Percentiles rank a stretch among this genome's conserved stretches.
Conservation (phyloP, 106 monocot species). For the Platanthera zijinensis region DNA sequence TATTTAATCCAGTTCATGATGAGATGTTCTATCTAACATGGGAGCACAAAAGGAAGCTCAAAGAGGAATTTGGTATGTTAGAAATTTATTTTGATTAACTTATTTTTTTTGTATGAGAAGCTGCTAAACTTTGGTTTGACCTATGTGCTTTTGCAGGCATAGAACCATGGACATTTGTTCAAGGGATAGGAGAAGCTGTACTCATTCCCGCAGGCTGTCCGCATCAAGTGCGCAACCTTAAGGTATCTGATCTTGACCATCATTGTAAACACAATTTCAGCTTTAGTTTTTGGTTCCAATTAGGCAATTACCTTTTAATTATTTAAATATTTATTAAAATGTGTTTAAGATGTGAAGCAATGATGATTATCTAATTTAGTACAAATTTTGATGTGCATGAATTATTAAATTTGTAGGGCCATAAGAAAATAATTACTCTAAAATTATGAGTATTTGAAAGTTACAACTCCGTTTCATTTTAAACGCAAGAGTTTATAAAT, state of each 20-base stretch:
- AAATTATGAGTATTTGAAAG: too few relatives aligned
- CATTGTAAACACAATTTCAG: neutral
- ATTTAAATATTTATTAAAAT: too few relatives aligned
- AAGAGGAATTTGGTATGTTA: conserved; percentile 73
- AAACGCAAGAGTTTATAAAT: too few relatives aligned
- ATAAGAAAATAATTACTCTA: too few relatives aligned
- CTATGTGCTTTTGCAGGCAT: neutral
- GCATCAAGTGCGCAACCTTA: conserved; percentile 11
- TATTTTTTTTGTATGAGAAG: neutral
- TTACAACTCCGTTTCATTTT: too few relatives aligned
- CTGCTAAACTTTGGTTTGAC: neutral
- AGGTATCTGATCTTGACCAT: neutral
- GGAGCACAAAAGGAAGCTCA: conserved; percentile 73
- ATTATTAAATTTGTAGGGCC: too few relatives aligned
- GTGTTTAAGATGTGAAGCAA: too few relatives aligned
- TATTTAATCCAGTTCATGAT: conserved; percentile 77
- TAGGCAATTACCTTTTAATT: too few relatives aligned
- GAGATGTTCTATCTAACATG: conserved; percentile 67
- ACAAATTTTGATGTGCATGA: too few relatives aligned
- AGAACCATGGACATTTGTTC: conserved; percentile 11
- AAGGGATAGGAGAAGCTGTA: conserved; percentile 8
- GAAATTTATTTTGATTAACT: neutral
- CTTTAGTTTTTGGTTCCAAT: neutral
- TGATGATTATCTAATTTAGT: too few relatives aligned
- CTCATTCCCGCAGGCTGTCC: conserved; percentile 6